Base-by-base conservation (phyloP, 2,329 filamentous ascomycete genomes). In the Fusarium multiceps region DNA sequence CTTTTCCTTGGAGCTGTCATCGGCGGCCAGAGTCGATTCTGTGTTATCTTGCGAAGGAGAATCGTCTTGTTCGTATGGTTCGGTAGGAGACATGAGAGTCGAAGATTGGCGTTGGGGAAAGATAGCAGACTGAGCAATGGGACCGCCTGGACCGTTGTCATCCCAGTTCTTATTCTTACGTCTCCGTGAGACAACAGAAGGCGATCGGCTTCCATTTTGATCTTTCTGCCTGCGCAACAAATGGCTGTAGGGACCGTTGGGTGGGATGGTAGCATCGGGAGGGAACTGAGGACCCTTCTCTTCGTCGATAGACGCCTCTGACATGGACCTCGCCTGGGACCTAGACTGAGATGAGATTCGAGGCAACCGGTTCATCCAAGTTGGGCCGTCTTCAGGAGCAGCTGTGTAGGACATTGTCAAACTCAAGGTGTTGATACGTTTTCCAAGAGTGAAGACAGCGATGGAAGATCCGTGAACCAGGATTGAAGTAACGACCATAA, bases 391-490 rank as follows among this genome's bases (percentile, higher is more conserved):
- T 59, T 97, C 95, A 53, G 92, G 92, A 20, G 91, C 94, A 66
- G 91, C 89, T 1, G 96, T 99, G 82, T 98, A 99, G 0, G 96
- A 98, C 88, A 99, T 93, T 58, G 96, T 98, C 65, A 99, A 86
- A 2, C 93, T 94, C 72, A 99, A 82, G 0, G 96, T 98, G 82
- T 98, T 98, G 87, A 99, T 99, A 66, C 93, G 94, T 81, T 98
- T 99, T 74, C 96, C 96, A 3, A 99, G 88, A 0, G 96, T 98
- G 75, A 99, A 99, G 11, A 99, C 96, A 7, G 96, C 96, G 73
- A 99, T 92, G 0, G 96, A 98, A n/a, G 96, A 98, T 23, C 96
- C 96, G 76, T 99, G 96, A 2, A 99, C 93, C 40, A 98, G 82
- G 74, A 99, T 99, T 14, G 96, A 99, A 6, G 92, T 87, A 55